Percentiles rank a stretch among this genome's conserved stretches.
Evolutionary conservation across 345 rosid species (phyloP).

Genomic region (Rhizophora apiculata): DNA sequence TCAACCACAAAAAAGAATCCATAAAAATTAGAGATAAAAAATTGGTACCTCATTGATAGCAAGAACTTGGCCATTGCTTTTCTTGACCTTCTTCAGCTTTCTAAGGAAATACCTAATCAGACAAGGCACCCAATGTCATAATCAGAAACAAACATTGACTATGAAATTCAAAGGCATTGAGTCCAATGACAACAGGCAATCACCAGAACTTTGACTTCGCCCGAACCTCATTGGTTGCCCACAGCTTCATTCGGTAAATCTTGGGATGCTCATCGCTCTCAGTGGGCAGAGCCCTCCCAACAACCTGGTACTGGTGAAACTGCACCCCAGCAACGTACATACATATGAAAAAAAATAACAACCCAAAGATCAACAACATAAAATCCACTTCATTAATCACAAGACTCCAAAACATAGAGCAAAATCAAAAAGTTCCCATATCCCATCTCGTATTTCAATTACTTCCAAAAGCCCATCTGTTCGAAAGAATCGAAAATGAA

Average conservation of each 20-base stretch:
- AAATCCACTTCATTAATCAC: too few relatives aligned
- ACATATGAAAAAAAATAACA: neutral
- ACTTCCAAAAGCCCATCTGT: too few relatives aligned
- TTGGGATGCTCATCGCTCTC: slow-evolving; percentile 55
- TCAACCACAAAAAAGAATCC: neutral
- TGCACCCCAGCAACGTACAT: slow-evolving; percentile 11
- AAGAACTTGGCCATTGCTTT: slow-evolving; percentile 49
- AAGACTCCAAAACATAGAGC: too few relatives aligned
- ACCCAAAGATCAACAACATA: neutral
- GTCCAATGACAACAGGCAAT: neutral
- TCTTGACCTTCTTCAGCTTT: slow-evolving; percentile 57
- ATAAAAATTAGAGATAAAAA: too few relatives aligned
- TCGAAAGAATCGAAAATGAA: too few relatives aligned
- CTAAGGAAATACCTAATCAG: slow-evolving; percentile 46
- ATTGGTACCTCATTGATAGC: slow-evolving; percentile 52
- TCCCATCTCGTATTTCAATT: too few relatives aligned
- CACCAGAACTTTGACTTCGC: slow-evolving; percentile 65
- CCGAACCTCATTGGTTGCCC: slow-evolving; percentile 68
- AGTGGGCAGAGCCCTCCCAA: slow-evolving; percentile 60
- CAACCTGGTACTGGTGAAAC: slow-evolving; percentile 70
- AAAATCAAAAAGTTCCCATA: too few relatives aligned
- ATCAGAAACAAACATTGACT: neutral
- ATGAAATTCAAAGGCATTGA: neutral
- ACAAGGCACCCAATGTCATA: neutral
- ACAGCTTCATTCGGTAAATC: slow-evolving; percentile 55